These are phyloP conservation scores for Cladosporium oxysporum DNA, from an alignment of 2,329 filamentous ascomycete species.

Conservation along the genomic window DNA sequence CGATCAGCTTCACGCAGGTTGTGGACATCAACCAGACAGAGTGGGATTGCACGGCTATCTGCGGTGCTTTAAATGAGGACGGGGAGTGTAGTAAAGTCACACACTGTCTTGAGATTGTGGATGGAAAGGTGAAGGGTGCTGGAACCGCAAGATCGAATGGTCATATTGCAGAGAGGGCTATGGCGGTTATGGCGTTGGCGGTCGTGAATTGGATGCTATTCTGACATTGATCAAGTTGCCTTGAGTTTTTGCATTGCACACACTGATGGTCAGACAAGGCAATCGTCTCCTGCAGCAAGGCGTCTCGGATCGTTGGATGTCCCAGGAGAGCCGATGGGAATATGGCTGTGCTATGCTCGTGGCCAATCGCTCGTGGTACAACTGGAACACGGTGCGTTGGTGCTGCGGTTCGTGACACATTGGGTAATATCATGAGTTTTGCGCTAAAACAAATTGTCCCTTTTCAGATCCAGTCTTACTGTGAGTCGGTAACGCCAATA, in stretches of 20 bases:
- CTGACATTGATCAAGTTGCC: background rate
- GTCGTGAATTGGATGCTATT: background rate
- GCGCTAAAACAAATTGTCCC: background rate
- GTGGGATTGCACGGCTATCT: background rate
- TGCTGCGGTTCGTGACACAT: background rate
- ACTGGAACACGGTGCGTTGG: background rate
- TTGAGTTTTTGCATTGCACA: background rate
- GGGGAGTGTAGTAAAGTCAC: background rate
- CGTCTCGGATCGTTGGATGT: background rate
- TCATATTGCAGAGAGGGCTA: background rate
- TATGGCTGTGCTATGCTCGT: conserved; percentile 1
- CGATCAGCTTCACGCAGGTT: background rate
- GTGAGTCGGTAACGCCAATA: background rate
- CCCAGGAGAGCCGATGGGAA: background rate
- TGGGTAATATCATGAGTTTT: background rate
- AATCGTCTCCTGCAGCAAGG: background rate
- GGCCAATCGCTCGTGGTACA: background rate
- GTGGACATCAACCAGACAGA: background rate
- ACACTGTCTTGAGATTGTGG: background rate
- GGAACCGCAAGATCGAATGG: background rate
- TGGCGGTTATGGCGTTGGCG: background rate
- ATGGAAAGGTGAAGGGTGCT: background rate
- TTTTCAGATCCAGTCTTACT: background rate
- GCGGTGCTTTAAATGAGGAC: background rate
- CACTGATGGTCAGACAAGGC: background rate